A percentile compares a stretch with the other conserved stretches of the same genome.
Evolutionary conservation across 176 grass and related monocot genomes (phyloP).

Genomic region (Poa annua): DNA sequence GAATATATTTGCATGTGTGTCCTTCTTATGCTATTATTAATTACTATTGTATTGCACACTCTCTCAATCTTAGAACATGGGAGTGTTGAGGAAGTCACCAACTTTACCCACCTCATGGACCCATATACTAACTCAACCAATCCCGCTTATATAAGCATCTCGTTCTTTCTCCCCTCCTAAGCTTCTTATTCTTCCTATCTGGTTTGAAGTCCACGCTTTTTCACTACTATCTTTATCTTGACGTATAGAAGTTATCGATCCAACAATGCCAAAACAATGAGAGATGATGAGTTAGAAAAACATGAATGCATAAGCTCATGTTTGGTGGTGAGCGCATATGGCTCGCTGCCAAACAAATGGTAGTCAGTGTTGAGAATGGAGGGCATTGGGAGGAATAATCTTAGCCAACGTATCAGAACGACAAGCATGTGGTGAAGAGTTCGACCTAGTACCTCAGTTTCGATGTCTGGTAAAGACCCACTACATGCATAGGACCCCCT

Average conservation of each 20-base stretch:
- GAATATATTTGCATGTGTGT: neutral
- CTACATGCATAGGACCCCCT: no score
- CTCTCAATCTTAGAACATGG: neutral
- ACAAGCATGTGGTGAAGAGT: no score
- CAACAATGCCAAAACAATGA: neutral
- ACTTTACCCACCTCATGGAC: neutral
- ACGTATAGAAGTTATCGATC: neutral
- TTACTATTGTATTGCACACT: neutral
- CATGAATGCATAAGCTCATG: no score
- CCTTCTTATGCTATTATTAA: no score
- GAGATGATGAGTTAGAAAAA: neutral
- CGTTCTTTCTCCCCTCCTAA: neutral
- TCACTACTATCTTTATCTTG: neutral
- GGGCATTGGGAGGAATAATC: no score
- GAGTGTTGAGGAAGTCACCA: neutral
- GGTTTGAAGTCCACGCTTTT: neutral
- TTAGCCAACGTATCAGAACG: no score
- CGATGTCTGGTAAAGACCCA: no score
- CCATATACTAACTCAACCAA: neutral
- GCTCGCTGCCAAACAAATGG: no score
- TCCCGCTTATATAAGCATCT: neutral
- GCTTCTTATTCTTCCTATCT: neutral
- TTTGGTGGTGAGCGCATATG: no score
- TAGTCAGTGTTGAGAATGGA: no score
- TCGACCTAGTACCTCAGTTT: no score